These are phyloP conservation scores for Prunus dulcis DNA, from an alignment of 306 rosid genomes.

Conservation along the genomic window DNA sequence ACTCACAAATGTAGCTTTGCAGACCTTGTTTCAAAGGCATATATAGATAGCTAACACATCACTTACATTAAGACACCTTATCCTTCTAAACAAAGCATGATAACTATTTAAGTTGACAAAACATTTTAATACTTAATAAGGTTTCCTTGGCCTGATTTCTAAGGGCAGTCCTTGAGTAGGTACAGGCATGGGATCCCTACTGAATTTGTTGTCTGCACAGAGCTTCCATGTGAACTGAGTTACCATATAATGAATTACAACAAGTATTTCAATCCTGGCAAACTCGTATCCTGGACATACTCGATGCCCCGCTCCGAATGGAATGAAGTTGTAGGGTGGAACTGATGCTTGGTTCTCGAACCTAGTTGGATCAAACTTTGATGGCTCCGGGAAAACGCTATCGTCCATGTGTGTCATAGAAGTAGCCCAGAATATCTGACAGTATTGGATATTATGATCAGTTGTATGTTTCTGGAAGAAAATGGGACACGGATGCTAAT, in stretches of 20 bases:
- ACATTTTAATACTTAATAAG: not conserved
- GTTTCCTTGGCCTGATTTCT: constrained; percentile 40
- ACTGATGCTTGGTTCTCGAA: constrained; percentile 51
- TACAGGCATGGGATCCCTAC: constrained; percentile 54
- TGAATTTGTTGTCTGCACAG: constrained; percentile 45
- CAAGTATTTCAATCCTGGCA: constrained; percentile 59
- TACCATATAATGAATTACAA: constrained; percentile 59
- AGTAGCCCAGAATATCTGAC: constrained; percentile 67
- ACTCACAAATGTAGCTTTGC: too few species aligned
- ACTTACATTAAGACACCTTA: not conserved
- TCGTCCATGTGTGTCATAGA: constrained; percentile 67
- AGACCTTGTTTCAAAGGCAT: not conserved
- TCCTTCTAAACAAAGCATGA: too few species aligned
- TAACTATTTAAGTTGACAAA: too few species aligned
- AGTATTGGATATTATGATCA: not conserved
- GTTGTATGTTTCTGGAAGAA: not conserved
- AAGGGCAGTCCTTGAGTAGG: constrained; percentile 62
- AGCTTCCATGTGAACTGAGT: constrained; percentile 72
- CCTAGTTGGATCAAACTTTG: constrained; percentile 67
- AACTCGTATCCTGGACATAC: constrained; percentile 67
- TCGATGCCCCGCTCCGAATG: constrained; percentile 71
- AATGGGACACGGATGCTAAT: not conserved
- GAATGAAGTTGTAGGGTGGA: constrained; percentile 54
- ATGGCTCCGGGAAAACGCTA: constrained; percentile 52
- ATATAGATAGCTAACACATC: not conserved